Base-by-base conservation (phyloP, 768 basidiomycete species). In the Boletus speciosus region DNA sequence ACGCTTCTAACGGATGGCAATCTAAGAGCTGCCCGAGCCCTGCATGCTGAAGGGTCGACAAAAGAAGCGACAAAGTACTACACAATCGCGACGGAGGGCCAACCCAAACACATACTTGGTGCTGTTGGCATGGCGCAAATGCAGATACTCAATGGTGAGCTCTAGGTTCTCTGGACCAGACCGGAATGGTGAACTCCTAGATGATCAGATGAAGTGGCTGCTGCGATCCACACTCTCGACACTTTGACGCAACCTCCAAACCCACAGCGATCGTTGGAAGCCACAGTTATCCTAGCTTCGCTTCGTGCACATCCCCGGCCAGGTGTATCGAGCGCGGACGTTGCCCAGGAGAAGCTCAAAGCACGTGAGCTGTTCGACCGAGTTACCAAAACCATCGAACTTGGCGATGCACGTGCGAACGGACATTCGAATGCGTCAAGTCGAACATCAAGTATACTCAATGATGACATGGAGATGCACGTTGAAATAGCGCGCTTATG, bases 401-500 rank as follows among this genome's bases (percentile, higher is more conserved):
- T 77, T 0, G 88, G 88, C n/a, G 81, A 84, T 31, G 62, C 71
- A 5, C 76, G 81, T 10, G 53, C 72, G 14, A 76, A 76, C 52
- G 80, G 80, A 0, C 67, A 76, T 41, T 63, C 61, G 10, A 60
- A 64, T 6, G 16, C 46, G 2, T 29, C 61, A 2, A 73, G 63
- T 51, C 75, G 74, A 57, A 56, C 74, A 3, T 74, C 84, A 6
- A 78, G 81, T 21, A 79, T 75, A 21, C 78, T 93, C 46, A 76
- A 76, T 0, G 83, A 89, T 14, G 96, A 99, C 63, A 74, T 88
- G 48, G 90, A 96, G 55, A 83, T 98, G 80, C 88, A 92, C 59
- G 73, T 86, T n/a, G 95, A 98, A 68, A 85, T 98, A 55, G 93
- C 93, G 11, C 82, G 85, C 43, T 69, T 97, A 51, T 98, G 93